Evolutionary conservation across 2,329 filamentous ascomycete species (phyloP).

Genomic region (Penicillium sp.): DNA sequence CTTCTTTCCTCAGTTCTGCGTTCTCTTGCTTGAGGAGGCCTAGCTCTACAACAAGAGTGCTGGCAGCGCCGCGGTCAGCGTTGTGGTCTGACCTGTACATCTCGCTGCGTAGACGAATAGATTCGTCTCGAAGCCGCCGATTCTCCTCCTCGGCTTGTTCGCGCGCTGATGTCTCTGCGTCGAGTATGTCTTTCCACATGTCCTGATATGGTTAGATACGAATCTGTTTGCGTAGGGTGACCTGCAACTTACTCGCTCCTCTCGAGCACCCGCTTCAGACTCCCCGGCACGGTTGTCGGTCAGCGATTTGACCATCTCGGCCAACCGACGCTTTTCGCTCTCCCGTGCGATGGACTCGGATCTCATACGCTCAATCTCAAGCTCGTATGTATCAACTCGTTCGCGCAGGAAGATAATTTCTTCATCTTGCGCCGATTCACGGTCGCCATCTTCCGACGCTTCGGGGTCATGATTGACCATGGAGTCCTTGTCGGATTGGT

Average conservation of each 20-base stretch:
- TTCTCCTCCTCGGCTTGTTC: constrained; percentile 92
- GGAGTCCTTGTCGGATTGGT: constrained; percentile 48
- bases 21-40: constrained; percentile 89
- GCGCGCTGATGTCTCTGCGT: constrained; percentile 84
- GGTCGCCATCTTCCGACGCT: constrained; percentile 50
- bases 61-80: constrained; percentile 56
- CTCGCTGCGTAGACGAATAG: constrained; percentile 65
- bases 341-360: constrained; percentile 78
- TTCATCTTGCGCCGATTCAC: constrained; percentile 65
- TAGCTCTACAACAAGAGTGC: constrained; percentile 77
- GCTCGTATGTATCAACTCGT: constrained; percentile 78
- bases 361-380: constrained; percentile 78
- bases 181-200: constrained; percentile 92
- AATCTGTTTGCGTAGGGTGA: background rate
- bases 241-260: constrained; percentile 46
- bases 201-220: constrained; percentile 52
- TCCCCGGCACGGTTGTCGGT: constrained; percentile 54
- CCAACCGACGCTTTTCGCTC: constrained; percentile 81
- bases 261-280: constrained; percentile 51
- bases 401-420: constrained; percentile 84
- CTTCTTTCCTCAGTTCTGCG: constrained; percentile 84
- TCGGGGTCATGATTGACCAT: constrained; percentile 45
- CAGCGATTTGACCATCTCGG: constrained; percentile 73
- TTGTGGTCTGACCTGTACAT: constrained; percentile 33
- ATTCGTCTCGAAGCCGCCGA: constrained; percentile 77